Conservation (phyloP, 2,329 filamentous ascomycete species). For the Fusarium chuoi region DNA sequence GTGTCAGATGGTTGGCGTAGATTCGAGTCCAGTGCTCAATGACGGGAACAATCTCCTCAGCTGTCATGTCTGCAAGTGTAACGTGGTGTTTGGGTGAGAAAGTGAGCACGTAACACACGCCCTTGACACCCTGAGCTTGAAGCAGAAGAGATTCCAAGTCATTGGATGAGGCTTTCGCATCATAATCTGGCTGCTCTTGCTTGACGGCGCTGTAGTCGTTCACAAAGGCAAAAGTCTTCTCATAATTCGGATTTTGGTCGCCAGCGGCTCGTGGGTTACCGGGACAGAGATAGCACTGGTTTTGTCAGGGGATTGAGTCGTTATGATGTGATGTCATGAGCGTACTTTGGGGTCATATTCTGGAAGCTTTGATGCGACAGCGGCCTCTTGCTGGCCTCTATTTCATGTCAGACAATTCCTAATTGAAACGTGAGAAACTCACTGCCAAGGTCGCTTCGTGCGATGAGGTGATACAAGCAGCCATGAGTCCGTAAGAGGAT, state of each 20-base stretch:
- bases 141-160: slow-evolving; percentile 81
- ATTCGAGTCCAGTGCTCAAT: slow-evolving; percentile 92
- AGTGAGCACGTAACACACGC: slow-evolving; percentile 96
- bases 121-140: slow-evolving; percentile 85
- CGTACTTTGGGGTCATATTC: slow-evolving; percentile 80
- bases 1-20: slow-evolving; percentile 83
- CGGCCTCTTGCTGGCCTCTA: slow-evolving; percentile 81
- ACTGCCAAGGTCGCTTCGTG: slow-evolving; percentile 99
- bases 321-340: slow-evolving; percentile 15
- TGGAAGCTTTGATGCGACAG: slow-evolving; percentile 75
- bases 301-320: slow-evolving; percentile 9
- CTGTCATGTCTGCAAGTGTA: slow-evolving; percentile 89
- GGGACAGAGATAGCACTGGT: slow-evolving; percentile 91
- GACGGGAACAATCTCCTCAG: slow-evolving; percentile 80
- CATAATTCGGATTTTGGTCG: slow-evolving; percentile 86
- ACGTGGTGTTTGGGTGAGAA: slow-evolving; percentile 92
- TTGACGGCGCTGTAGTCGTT: slow-evolving; percentile 99
- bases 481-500: slow-evolving; percentile 89
- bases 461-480: slow-evolving; percentile 95
- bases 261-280: slow-evolving; percentile 90
- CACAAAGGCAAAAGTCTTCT: slow-evolving; percentile 90
- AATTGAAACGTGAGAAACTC: slow-evolving; percentile 53
- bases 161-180: slow-evolving; percentile 53
- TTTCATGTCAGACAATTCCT: slow-evolving; percentile 4
- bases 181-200: slow-evolving; percentile 87